Percentiles rank a stretch among this genome's conserved stretches.
phyloP scores from a whole-genome alignment of 495 filamentous ascomycete genomes.

The Aspergillus saccharolyticus region DNA sequence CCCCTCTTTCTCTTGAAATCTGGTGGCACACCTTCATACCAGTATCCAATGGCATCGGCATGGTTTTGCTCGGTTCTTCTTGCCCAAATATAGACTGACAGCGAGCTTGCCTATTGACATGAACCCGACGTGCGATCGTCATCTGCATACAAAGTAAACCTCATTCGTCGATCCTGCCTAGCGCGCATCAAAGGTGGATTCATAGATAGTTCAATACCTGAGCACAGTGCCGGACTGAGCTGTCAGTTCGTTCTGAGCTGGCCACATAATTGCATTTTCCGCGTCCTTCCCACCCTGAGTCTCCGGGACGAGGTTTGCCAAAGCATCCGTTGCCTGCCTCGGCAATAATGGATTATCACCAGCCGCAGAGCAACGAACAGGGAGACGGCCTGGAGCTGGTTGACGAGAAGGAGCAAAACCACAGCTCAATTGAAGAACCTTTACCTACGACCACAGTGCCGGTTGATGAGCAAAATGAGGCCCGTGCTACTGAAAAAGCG shows the following conservation, averaged over 20 bases:
- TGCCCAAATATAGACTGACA: background rate
- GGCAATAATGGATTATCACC: background rate
- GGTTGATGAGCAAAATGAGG: background rate
- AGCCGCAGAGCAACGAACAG: background rate
- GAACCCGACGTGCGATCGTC: background rate
- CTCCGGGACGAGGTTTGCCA: background rate
- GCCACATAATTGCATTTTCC: background rate
- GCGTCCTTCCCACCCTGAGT: background rate
- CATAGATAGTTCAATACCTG: background rate
- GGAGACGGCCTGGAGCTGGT: background rate
- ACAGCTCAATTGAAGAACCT: background rate
- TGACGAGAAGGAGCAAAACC: constrained; percentile 1
- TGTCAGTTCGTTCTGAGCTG: background rate
- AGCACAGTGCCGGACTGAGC: background rate
- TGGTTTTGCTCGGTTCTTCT: background rate
- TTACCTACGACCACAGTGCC: constrained; percentile 3
- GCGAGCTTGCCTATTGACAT: background rate
- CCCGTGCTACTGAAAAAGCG: constrained; percentile 23
- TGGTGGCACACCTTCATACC: background rate
- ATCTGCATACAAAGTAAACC: background rate
- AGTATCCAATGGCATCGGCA: background rate
- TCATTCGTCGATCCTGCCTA: background rate
- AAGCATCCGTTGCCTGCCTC: background rate
- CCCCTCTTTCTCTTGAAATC: background rate
- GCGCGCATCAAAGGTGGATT: background rate